These are phyloP conservation scores for Daldinia sp. DNA, from an alignment of 2,329 filamentous ascomycete genomes.

Conservation along the genomic window DNA sequence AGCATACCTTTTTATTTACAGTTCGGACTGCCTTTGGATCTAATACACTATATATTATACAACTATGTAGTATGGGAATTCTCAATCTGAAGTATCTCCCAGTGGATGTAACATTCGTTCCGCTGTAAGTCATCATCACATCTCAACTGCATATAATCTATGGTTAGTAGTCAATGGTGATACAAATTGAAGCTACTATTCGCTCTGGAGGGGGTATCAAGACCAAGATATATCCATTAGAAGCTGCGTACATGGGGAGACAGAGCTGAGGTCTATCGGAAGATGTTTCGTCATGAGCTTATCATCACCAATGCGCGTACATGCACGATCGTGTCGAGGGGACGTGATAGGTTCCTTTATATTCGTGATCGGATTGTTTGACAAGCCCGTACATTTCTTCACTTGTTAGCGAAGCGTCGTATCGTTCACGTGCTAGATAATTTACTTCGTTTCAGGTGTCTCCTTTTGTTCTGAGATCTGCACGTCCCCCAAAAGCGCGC, in stretches of 20 bases:
- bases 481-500: slow-evolving; percentile 12
- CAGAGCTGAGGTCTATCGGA: slow-evolving; percentile 11
- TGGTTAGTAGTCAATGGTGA: background rate
- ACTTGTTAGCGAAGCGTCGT: slow-evolving; percentile 11
- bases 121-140: background rate
- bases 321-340: background rate
- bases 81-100: background rate
- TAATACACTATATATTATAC: background rate
- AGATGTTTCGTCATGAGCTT: slow-evolving; percentile 19
- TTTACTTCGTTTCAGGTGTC: slow-evolving; percentile 39
- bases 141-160: background rate
- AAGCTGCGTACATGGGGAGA: background rate
- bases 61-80: background rate
- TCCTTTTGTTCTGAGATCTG: slow-evolving; percentile 30
- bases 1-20: too few species aligned
- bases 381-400: slow-evolving; percentile 12
- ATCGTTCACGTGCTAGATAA: slow-evolving; percentile 35
- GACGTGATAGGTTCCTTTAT: slow-evolving; percentile 29
- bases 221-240: background rate
- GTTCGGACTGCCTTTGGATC: too few species aligned
- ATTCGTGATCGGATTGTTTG: slow-evolving; percentile 10
- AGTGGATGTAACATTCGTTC: background rate
- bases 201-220: background rate
- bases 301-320: slow-evolving; percentile 13
- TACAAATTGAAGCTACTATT: background rate